Conservation (phyloP, 805 yeast genomes). For the Kuraishia ogatae region DNA sequence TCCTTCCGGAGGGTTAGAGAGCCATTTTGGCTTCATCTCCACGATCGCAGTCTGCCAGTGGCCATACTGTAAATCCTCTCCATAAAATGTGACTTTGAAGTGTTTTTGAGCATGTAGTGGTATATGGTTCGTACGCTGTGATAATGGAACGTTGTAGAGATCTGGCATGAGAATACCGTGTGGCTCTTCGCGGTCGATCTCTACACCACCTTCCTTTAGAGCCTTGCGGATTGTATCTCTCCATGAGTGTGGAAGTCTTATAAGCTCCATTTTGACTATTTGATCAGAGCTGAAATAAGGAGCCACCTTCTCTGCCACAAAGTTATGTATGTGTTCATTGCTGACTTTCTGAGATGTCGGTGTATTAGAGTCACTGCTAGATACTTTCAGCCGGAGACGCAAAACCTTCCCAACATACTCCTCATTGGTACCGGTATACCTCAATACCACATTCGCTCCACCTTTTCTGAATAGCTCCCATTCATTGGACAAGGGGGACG, state of each 20-base stretch:
- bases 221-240: background rate
- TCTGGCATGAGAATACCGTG: conserved; percentile 20
- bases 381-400: conserved; percentile 24
- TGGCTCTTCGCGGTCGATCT: conserved; percentile 9
- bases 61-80: background rate
- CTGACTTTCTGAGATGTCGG: conserved; percentile 18
- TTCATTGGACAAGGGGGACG: conserved; percentile 5
- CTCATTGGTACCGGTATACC: conserved; percentile 27
- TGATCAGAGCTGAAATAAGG: conserved; percentile 3
- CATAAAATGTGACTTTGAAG: conserved; percentile 11
- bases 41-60: conserved; percentile 12
- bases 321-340: conserved; percentile 28
- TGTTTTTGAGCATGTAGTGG: conserved; percentile 15
- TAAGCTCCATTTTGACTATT: conserved; percentile 11
- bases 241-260: background rate
- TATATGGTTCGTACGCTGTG: background rate
- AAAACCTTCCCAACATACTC: conserved; percentile 27
- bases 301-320: conserved; percentile 18
- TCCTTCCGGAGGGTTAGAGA: conserved; percentile 24
- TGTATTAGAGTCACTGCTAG: conserved; percentile 25
- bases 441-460: conserved; percentile 38
- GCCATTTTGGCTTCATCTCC: conserved; percentile 48
- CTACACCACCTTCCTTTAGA: background rate
- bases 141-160: conserved; percentile 6
- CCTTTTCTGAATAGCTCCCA: conserved; percentile 41